These are phyloP conservation scores for Stephania japonica DNA, from an alignment of 164 flowering plant genomes.

Conservation along the genomic window DNA sequence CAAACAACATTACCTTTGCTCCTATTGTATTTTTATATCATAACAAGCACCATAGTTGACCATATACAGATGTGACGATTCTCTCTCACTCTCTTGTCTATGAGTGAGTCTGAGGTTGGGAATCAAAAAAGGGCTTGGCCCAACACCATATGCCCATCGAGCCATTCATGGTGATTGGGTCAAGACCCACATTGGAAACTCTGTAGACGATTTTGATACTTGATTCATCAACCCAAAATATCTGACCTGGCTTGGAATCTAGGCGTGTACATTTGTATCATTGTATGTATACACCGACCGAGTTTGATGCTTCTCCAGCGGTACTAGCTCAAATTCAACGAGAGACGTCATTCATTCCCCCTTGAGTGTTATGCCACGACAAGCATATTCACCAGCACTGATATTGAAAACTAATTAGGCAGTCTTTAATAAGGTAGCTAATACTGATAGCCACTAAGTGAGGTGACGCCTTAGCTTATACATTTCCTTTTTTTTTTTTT, in stretches of 20 bases:
- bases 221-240: not conserved
- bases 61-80: not conserved
- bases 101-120: not conserved
- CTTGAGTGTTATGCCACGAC: not conserved
- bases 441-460: not conserved
- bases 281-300: not conserved
- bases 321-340: not conserved
- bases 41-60: not conserved
- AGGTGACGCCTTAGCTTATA: not conserved
- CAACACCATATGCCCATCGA: conserved; percentile 1
- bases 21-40: not conserved
- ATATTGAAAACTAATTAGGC: not conserved
- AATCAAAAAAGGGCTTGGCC: not conserved
- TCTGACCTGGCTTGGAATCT: not conserved
- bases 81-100: not conserved
- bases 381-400: not conserved
- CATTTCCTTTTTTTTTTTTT: not conserved
- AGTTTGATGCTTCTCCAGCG: not conserved
- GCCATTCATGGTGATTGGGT: conserved; percentile 2
- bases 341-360: not conserved
- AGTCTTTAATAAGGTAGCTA: not conserved
- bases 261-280: not conserved
- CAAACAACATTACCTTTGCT: not conserved
- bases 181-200: not conserved
- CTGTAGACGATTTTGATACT: not conserved